Base-by-base conservation (phyloP, 75 land plant genomes). In the Isoetes taiwanensis region DNA sequence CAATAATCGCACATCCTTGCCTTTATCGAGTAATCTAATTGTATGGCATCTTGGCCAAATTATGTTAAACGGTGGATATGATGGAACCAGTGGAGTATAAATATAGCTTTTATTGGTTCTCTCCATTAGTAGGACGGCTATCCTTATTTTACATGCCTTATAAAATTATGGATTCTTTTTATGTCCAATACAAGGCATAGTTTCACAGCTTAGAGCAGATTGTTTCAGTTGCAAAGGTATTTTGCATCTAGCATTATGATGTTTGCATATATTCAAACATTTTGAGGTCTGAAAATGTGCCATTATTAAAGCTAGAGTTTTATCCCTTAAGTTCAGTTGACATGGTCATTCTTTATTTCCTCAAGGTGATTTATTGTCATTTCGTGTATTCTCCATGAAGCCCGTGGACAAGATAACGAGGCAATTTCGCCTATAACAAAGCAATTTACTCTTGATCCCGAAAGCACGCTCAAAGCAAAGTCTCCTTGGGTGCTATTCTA, bases 361-460 rank as follows among this genome's bases (percentile, higher is more conserved):
- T n/a, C n/a, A n/a, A n/a, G n/a, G n/a, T n/a, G n/a, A n/a, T n/a
- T n/a, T n/a, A n/a, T n/a, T n/a, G n/a, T n/a, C n/a, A n/a, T n/a
- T n/a, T n/a, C 72, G 86, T 93, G 97, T 34, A 4, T 61, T 52
- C 80, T 83, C 52, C 67, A 43, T 50, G 82, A 91, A 66, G 65
- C 67, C 1, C 82, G 70, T 30, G 84, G 78, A 4, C 76, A 68
- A 39, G 23, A 43, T 0, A 58, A 41, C 20, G 78, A 80, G 43
- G 94, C 94, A 32, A 41, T 80, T 53, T 62, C 77, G 61, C 84
- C 43, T 86, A 86, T 62, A 66, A 50, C 23, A 73, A 76, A 61
- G 84, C 77, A 2, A n/a, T 70, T 86, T 23, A 58, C 68, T 19
- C 23, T 83, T 16, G 82, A 86, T 29, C 61, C 76, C 10, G 63